Evolutionary conservation across 208 protist species (phyloP), one percentile per base, ranked within the genome.

Genomic region (Trypanosoma melophagium): DNA sequence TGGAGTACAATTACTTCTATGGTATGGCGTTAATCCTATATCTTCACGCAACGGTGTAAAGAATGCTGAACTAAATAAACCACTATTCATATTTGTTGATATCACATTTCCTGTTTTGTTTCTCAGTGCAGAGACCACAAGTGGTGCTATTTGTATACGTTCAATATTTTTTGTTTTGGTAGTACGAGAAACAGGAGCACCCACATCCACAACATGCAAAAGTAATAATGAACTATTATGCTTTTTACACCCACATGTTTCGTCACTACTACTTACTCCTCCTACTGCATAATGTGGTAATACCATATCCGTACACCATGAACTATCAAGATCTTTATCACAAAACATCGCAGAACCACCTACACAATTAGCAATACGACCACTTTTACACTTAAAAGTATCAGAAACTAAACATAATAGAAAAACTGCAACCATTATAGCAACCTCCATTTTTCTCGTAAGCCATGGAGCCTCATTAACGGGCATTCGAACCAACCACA

Each of bases 391-490:
- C 53, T 79, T 73, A 9, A 75, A 19, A 3, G 68, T 44, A 45
- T 83, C 81, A 13, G 65, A 56, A 16, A 44, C 12, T 41, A 83
- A 44, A 56, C 77, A 83, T 12, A 87, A 21, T 24, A 76, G 8
- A 53, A 79, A 70, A 5, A 79, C 54, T 9, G n/a, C 66, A 9
- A 77, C 4, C 70, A 77, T 76, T 13, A 74, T 51, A 12, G 76
- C 35, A 38, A 61, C 38, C 55, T 77, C 71, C 28, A 81, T 51
- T 16, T 71, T 53, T 50, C 51, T 50, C 25, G 77, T 83, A 17
- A 83, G 60, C 56, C 69, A 63, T 51, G 74, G 74, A 1, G 77
- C 74, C 60, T 87, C 81, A 50, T 73, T 73, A 7, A 73, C 60
- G 13, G 25, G 7, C 58, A 73, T 66, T n/a, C 52, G 59, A 25